phyloP scores from a whole-genome alignment of 768 basidiomycete species.

The Dentipellis fragilis region DNA sequence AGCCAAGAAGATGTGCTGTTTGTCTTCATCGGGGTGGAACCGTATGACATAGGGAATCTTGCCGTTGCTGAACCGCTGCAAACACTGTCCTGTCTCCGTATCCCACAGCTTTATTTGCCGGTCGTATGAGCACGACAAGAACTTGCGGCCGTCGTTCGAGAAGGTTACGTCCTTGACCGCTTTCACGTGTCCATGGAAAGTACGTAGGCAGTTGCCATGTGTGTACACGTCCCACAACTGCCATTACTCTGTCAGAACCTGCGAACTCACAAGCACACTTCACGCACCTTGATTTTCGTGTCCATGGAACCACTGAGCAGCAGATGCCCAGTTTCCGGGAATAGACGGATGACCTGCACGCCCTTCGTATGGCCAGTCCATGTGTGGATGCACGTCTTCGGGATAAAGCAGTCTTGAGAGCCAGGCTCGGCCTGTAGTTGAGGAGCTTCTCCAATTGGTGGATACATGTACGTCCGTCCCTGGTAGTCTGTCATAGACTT shows the following conservation, averaged over 20 bases:
- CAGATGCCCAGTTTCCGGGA: constrained; percentile 89
- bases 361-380: constrained; percentile 98
- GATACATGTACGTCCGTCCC: constrained; percentile 95
- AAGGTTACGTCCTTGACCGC: constrained; percentile 96
- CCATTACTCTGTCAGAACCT: constrained; percentile 5
- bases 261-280: not conserved
- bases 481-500: constrained; percentile 96
- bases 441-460: constrained; percentile 81
- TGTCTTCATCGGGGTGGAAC: constrained; percentile 94
- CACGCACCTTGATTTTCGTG: constrained; percentile 87
- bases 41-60: constrained; percentile 94
- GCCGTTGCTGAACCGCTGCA: constrained; percentile 94
- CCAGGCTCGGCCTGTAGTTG: constrained; percentile 73
- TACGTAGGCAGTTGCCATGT: constrained; percentile 91
- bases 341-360: constrained; percentile 86
- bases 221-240: constrained; percentile 98
- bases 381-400: constrained; percentile 92
- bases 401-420: constrained; percentile 86
- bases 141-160: constrained; percentile 83
- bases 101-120: constrained; percentile 99
- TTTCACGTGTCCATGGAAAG: constrained; percentile 94
- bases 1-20: constrained; percentile 91
- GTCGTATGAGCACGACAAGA: constrained; percentile 91
- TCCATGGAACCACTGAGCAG: constrained; percentile 95
- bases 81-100: constrained; percentile 95